Conservation (phyloP, 768 basidiomycete species). For the Panus rudis region DNA sequence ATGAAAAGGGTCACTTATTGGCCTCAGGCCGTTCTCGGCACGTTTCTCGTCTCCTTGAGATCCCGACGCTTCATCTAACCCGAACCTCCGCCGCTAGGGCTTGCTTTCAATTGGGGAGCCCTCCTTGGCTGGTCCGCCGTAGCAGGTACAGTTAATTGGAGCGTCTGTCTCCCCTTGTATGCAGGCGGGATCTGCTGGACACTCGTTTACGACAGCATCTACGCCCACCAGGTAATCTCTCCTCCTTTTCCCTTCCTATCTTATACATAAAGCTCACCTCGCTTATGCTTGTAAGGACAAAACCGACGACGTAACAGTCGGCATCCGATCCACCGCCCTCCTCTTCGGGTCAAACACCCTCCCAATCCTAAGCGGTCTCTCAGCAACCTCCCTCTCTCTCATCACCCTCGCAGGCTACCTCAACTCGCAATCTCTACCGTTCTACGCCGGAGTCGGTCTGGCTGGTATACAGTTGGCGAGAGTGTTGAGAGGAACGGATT, state of each 20-base stretch:
- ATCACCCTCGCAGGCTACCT: conserved; percentile 75
- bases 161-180: conserved; percentile 80
- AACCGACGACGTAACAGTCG: conserved; percentile 75
- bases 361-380: conserved; percentile 68
- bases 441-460: conserved; percentile 71
- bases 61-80: neutral
- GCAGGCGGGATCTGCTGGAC: conserved; percentile 90
- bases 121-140: conserved; percentile 96
- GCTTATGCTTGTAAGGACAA: conserved; percentile 61
- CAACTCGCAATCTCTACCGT: conserved; percentile 69
- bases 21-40: conserved; percentile 94
- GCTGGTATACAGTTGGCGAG: conserved; percentile 74
- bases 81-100: conserved; percentile 41
- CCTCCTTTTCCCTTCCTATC: neutral
- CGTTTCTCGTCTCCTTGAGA: conserved; percentile 13
- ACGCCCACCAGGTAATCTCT: conserved; percentile 81
- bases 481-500: conserved; percentile 68
- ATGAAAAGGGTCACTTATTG: conserved; percentile 98
- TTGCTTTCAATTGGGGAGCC: conserved; percentile 97
- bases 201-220: conserved; percentile 94
- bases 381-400: conserved; percentile 63
- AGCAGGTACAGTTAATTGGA: conserved; percentile 73
- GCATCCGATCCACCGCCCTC: conserved; percentile 91
- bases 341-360: conserved; percentile 78
- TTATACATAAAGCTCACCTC: neutral